Percentiles rank a stretch among this genome's conserved stretches.
These are phyloP conservation scores for Phylloboletellus chloephorus DNA, from an alignment of 1,284 basidiomycete genomes.

Conservation along the genomic window DNA sequence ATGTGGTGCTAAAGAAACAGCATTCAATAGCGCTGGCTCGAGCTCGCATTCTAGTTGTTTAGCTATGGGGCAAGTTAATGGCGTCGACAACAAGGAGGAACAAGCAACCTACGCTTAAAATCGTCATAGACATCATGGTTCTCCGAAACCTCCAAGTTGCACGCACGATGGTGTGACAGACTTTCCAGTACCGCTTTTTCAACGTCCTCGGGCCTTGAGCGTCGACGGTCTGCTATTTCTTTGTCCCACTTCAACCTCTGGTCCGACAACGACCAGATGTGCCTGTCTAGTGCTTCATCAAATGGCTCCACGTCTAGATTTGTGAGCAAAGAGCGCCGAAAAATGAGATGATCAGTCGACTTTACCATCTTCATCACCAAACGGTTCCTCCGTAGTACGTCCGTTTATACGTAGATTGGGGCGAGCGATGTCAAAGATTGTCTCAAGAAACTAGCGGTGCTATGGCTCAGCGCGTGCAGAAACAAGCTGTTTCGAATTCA, in stretches of 20 bases:
- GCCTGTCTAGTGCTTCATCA: slow-evolving; percentile 72
- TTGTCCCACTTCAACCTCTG: slow-evolving; percentile 65
- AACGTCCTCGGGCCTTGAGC: slow-evolving; percentile 50
- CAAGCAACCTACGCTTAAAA: slow-evolving; percentile 11
- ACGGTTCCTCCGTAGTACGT: slow-evolving; percentile 55
- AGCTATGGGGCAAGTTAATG: slow-evolving; percentile 15
- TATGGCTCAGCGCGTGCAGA: slow-evolving; percentile 5
- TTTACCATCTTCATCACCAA: slow-evolving; percentile 46
- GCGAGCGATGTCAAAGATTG: slow-evolving; percentile 57
- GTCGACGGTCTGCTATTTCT: slow-evolving; percentile 56
- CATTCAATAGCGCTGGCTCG: slow-evolving; percentile 11
- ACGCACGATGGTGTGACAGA: slow-evolving; percentile 16
- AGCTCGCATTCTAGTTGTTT: slow-evolving; percentile 12
- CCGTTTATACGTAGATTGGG: slow-evolving; percentile 78
- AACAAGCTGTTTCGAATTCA: slow-evolving; percentile 20
- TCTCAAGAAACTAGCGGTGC: slow-evolving; percentile 49
- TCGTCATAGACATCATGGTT: background rate
- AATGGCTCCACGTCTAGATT: slow-evolving; percentile 65
- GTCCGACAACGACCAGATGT: slow-evolving; percentile 65
- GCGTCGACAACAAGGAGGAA: background rate
- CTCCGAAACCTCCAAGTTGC: slow-evolving; percentile 10
- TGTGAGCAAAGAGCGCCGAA: slow-evolving; percentile 6
- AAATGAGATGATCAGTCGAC: slow-evolving; percentile 9
- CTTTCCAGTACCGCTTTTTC: slow-evolving; percentile 38
- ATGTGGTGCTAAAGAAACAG: slow-evolving; percentile 40